Evolutionary conservation across 345 rosid genomes (phyloP), one percentile per base, ranked within the genome.

Genomic region (Boechera retrofracta): DNA sequence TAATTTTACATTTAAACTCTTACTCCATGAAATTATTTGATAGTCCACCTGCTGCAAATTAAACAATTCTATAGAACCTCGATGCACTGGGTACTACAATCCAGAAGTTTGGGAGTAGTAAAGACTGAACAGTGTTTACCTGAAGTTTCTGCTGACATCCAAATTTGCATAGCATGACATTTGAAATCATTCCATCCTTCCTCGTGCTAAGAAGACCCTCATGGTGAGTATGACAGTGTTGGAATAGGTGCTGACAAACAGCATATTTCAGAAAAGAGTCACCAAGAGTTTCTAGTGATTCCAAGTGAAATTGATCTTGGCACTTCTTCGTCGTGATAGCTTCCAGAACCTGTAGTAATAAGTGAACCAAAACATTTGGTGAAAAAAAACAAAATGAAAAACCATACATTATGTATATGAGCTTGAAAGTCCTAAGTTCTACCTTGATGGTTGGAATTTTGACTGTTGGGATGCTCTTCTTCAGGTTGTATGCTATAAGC

Each of bases 211-310:
- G 90, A 79, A 91, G 85, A 73, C 99, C 99, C 68, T 89, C 98
- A 10, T 95, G 96, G 59, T 80, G 75, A 81, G 69, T 83, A 64
- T 69, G 82, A 72, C 78, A 47, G 0, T 76, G 66, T 71, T 85
- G 86, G 55, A 92, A 95, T 24, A 95, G 83, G 15, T 95, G 90
- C 74, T 89, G 90, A 78, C 96, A 77, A 42, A 74, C 85, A 38
- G 93, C 94, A 76, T 92, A 95, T 75, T 95, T 95, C 6, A 95
- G 86, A 72, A 95, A 92, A 48, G 98, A 91, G 76, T 95, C 99
- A 2, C 99, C 99, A 15, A 95, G 92, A 35, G 98, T 89, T 85
- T 91, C 98, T 21, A 95, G 80, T 44, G 96, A 89, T 79, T 95
- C 98, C 82, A 95, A 79, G 83, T 91, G 86, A 61, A 88, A 92